Evolutionary conservation across 768 basidiomycete species (phyloP).

Genomic region (Amanita thiersii): DNA sequence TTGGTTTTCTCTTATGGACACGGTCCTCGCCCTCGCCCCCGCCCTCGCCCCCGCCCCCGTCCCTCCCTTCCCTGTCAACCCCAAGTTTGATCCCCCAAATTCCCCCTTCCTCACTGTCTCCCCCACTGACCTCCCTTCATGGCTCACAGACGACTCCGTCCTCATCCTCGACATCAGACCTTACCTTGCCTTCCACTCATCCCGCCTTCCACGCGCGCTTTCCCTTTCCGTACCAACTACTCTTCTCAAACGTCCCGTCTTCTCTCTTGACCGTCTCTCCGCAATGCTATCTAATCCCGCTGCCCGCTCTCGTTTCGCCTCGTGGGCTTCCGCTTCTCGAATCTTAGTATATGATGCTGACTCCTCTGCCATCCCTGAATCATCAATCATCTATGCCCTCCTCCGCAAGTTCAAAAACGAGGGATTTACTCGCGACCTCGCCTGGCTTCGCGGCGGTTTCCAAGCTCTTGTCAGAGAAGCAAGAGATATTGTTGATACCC

Average conservation of each 20-base stretch:
- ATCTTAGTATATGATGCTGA: conserved; percentile 89
- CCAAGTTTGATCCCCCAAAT: too few species aligned
- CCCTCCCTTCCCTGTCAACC: conserved; percentile 8
- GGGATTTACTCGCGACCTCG: conserved; percentile 49
- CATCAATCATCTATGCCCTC: conserved; percentile 63
- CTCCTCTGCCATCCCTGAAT: conserved; percentile 47
- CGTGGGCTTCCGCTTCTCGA: conserved; percentile 47
- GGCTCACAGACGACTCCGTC: conserved; percentile 25
- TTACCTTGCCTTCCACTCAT: conserved; percentile 60
- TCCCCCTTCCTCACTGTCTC: conserved; percentile 19
- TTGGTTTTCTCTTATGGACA: too few species aligned
- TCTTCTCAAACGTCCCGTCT: conserved; percentile 83
- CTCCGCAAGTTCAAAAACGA: conserved; percentile 65
- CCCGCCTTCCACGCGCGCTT: conserved; percentile 62
- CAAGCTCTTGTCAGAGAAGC: conserved; percentile 53
- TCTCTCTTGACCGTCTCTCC: conserved; percentile 68
- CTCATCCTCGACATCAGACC: conserved; percentile 89
- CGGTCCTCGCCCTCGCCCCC: too few species aligned
- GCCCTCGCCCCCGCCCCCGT: conserved; percentile 7
- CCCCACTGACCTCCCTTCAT: conserved; percentile 18
- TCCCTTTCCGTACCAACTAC: conserved; percentile 92
- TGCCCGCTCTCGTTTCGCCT: conserved; percentile 50
- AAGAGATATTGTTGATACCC: conserved; percentile 43
- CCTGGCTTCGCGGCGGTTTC: conserved; percentile 82
- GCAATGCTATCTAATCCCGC: conserved; percentile 68